Evolutionary conservation across 441 rosid species (phyloP), one percentile per base, ranked within the genome.

Genomic region (Populus hybrid): DNA sequence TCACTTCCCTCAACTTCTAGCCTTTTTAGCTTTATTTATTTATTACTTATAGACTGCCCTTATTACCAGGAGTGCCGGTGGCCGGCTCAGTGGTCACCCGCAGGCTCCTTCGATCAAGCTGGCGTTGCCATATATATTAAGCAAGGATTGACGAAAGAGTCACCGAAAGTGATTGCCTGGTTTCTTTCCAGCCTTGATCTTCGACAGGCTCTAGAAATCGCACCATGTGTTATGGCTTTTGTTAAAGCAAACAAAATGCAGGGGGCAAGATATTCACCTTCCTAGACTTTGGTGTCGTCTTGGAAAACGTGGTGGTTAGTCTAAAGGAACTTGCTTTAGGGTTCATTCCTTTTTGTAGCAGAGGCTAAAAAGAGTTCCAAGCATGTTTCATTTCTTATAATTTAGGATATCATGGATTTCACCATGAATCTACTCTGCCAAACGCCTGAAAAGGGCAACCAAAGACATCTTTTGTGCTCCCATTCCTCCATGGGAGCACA

Each of bases 131-230:
- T 34, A 67, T 46, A 8, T 42, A 42, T 42, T 50, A 34, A 68
- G 68, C 53, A 69, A 23, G 23, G 12, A 3, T 3, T 57, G 71
- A 78, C 61, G 74, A 71, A 80, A 67, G 82, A 46, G 71, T 72
- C 77, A 83, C 86, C 84, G 84, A 83, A 81, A 85, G 84, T 30
- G 78, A 61, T 8, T 7, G 70, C 53, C 76, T 42, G 32, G 57
- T 66, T 40, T 71, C 80, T 75, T 81, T 61, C 77, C 73, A n/a
- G 74, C 70, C 70, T 46, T 78, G 40, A 23, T 24, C 61, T 64
- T 66, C 42, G 65, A 23, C 26, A 64, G 46, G 65, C 77, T 76
- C 61, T 59, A n/a, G 69, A 8, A 72, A 59, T 23, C 42, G 26
- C 61, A 74, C 61, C 77, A 74, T 74, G 76, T 61, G 76, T 63